A percentile compares a stretch with the other conserved stretches of the same genome.
These are phyloP conservation scores for Haberlea rhodopensis DNA, from an alignment of 257 asterid species.

Conservation along the genomic window DNA sequence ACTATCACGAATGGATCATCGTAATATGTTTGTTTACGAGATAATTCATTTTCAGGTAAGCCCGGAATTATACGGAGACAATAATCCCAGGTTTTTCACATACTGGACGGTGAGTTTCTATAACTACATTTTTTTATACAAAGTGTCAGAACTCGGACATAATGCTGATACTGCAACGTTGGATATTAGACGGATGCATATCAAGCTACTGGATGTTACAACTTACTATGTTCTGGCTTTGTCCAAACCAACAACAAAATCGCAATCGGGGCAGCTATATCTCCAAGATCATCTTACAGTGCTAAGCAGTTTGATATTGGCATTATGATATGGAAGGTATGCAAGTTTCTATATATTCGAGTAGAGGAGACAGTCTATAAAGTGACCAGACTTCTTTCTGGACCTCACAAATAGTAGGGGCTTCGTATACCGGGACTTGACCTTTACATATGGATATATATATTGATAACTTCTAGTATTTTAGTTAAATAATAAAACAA, in stretches of 20 bases:
- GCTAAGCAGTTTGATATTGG: constrained; percentile 81
- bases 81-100: constrained; percentile 82
- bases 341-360: not conserved
- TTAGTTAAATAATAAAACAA: no score
- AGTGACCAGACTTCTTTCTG: no score
- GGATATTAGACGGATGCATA: constrained; percentile 76
- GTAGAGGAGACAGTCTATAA: no score
- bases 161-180: not conserved
- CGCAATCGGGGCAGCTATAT: constrained; percentile 95
- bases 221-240: constrained; percentile 82
- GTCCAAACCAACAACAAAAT: constrained; percentile 82
- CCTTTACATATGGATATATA: no score
- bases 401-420: no score
- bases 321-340: constrained; percentile 94
- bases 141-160: not conserved
- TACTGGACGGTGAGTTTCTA: constrained; percentile 75
- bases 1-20: constrained; percentile 18
- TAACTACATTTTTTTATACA: not conserved
- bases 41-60: constrained; percentile 53
- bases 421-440: no score
- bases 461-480: no score
- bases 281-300: constrained; percentile 73
- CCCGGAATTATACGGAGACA: constrained; percentile 84
- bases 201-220: constrained; percentile 97
- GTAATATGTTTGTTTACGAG: not conserved